A percentile compares a stretch with the other conserved stretches of the same genome.
Conservation (phyloP, 768 basidiomycete genomes). For the Leucocoprinus leucothites region DNA sequence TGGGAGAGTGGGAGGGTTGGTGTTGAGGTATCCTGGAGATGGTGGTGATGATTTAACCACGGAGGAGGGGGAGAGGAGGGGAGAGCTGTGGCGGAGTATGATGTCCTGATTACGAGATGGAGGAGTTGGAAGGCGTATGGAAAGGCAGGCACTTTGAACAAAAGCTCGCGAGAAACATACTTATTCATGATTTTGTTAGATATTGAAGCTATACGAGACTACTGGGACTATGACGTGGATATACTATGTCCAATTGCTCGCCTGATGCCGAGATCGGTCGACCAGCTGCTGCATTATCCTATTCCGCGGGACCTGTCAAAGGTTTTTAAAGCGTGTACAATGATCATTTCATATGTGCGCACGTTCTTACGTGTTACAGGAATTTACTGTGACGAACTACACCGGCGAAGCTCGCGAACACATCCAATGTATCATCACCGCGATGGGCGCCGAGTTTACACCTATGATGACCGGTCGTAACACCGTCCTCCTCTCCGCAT, state of each 20-base stretch:
- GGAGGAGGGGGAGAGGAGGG: constrained; percentile 19
- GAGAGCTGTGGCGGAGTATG: constrained; percentile 46
- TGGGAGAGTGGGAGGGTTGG: constrained; percentile 46
- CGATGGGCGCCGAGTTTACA: constrained; percentile 79
- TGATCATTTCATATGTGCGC: neutral
- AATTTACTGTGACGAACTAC: constrained; percentile 86
- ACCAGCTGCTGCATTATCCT: constrained; percentile 85
- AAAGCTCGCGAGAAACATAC: neutral
- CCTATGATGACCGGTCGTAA: constrained; percentile 77
- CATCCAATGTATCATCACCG: constrained; percentile 74
- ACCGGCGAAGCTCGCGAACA: constrained; percentile 86
- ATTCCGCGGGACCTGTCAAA: constrained; percentile 51
- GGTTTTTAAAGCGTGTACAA: constrained; percentile 63
- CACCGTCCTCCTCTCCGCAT: constrained; percentile 80
- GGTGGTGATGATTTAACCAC: constrained; percentile 17
- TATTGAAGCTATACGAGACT: constrained; percentile 50
- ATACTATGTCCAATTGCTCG: constrained; percentile 74
- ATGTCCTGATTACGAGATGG: constrained; percentile 69
- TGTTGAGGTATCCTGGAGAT: constrained; percentile 25
- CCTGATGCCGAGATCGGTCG: constrained; percentile 56
- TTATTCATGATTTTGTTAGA: constrained; percentile 35
- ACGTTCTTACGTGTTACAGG: constrained; percentile 33
- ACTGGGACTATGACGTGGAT: constrained; percentile 85
- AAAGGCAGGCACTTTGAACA: constrained; percentile 38
- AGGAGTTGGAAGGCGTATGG: constrained; percentile 72